Conservation (phyloP, 2,329 filamentous ascomycete species). For the Colletotrichum eleusines region DNA sequence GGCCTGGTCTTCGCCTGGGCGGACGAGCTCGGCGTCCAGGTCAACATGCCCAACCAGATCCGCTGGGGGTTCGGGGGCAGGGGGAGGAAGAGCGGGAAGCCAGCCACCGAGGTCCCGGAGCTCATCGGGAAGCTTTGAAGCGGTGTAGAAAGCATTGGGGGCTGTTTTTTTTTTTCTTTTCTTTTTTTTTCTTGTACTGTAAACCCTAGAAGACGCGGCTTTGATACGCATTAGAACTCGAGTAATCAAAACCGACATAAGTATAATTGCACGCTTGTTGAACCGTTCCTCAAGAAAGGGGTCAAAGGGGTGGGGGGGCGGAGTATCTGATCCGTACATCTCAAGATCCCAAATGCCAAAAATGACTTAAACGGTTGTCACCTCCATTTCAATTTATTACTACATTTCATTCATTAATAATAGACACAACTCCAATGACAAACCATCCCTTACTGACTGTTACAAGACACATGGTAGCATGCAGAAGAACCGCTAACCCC, state of each 20-base stretch:
- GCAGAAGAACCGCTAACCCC: too few relatives aligned
- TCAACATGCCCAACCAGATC: slow-evolving; percentile 62
- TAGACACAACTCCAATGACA: too few relatives aligned
- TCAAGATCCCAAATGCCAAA: neutral
- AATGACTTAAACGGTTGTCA: too few relatives aligned
- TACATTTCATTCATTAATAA: too few relatives aligned
- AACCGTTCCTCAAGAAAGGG: neutral
- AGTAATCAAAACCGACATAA: too few relatives aligned
- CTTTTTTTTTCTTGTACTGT: too few relatives aligned
- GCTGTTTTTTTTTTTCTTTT: neutral
- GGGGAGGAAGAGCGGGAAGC: slow-evolving; percentile 25
- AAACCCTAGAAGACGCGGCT: neutral
- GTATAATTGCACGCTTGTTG: too few relatives aligned
- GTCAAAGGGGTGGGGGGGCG: too few relatives aligned
- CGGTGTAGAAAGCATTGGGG: neutral
- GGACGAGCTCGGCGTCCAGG: slow-evolving; percentile 59
- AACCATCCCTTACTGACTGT: too few relatives aligned
- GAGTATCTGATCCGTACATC: neutral
- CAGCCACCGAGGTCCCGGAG: slow-evolving; percentile 8
- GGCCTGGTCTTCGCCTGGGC: slow-evolving; percentile 63
- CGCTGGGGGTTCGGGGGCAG: slow-evolving; percentile 66
- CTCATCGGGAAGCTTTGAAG: neutral
- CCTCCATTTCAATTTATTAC: too few relatives aligned
- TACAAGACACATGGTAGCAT: too few relatives aligned
- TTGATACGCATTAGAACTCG: neutral